Percentiles rank a stretch among this genome's conserved stretches.
Conservation (phyloP, 2,329 filamentous ascomycete genomes). For the Penicillium hordei region DNA sequence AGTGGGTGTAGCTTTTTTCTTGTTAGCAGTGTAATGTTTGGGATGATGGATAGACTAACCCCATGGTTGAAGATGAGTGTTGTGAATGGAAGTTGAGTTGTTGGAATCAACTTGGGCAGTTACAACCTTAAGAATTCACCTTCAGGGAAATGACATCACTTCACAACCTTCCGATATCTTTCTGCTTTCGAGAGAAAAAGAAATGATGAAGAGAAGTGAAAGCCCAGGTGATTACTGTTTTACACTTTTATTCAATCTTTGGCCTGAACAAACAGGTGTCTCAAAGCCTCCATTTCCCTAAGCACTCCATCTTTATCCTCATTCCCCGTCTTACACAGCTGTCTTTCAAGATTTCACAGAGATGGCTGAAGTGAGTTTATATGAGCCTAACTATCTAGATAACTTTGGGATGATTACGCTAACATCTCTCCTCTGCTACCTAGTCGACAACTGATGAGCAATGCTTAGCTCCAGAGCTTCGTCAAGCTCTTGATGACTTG, state of each 20-base stretch:
- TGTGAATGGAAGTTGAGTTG: background rate
- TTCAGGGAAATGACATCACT: background rate
- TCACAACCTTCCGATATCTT: background rate
- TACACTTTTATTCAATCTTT: no score
- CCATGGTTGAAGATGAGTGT: background rate
- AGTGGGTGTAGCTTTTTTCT: conserved; percentile 19
- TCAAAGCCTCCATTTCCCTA: background rate
- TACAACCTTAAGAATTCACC: background rate
- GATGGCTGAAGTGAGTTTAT: background rate
- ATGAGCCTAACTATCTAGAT: background rate
- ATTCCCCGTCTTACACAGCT: no score
- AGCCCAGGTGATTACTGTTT: background rate
- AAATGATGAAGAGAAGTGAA: no score
- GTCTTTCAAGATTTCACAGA: background rate
- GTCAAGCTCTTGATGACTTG: background rate
- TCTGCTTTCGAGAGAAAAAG: background rate
- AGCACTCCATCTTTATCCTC: background rate
- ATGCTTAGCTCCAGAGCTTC: background rate
- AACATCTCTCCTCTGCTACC: background rate
- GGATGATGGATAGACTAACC: background rate
- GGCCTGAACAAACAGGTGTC: background rate
- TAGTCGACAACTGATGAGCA: background rate
- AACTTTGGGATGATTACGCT: background rate
- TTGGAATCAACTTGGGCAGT: background rate
- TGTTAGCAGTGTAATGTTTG: background rate